These are phyloP conservation scores for Bauhinia variegata DNA, from an alignment of 306 rosid genomes.

Conservation along the genomic window DNA sequence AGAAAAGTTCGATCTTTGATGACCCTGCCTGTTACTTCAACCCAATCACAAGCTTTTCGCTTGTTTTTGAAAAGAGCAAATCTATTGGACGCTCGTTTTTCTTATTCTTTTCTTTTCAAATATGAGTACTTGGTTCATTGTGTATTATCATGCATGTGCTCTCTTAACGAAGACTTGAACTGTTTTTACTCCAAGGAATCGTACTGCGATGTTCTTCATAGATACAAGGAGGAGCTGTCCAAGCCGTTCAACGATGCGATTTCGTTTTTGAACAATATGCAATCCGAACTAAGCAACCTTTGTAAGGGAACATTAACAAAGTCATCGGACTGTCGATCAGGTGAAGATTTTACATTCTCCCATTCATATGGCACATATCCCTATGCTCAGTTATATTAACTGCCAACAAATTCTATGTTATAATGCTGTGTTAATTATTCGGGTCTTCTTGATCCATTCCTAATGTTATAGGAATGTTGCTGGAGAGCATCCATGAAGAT, in stretches of 20 bases:
- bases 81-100: too few relatives aligned
- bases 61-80: too few relatives aligned
- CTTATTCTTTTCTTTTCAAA: neutral
- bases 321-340: conserved; percentile 48
- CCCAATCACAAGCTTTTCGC: neutral
- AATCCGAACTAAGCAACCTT: conserved; percentile 68
- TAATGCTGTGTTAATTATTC: neutral
- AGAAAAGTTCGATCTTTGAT: neutral
- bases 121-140: neutral
- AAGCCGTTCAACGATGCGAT: conserved; percentile 77
- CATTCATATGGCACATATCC: conserved; percentile 6
- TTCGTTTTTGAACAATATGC: conserved; percentile 58
- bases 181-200: conserved; percentile 55
- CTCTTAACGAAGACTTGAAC: neutral
- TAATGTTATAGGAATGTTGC: too few relatives aligned
- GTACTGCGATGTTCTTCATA: conserved; percentile 63
- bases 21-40: neutral
- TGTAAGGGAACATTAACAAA: conserved; percentile 59
- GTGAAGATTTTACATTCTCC: conserved; percentile 15
- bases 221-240: conserved; percentile 66
- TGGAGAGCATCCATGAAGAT: neutral
- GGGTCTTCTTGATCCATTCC: neutral
- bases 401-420: neutral
- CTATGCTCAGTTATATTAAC: neutral
- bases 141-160: neutral